These are phyloP conservation scores for Eruca vesicaria DNA, from an alignment of 441 rosid species.

Conservation along the genomic window DNA sequence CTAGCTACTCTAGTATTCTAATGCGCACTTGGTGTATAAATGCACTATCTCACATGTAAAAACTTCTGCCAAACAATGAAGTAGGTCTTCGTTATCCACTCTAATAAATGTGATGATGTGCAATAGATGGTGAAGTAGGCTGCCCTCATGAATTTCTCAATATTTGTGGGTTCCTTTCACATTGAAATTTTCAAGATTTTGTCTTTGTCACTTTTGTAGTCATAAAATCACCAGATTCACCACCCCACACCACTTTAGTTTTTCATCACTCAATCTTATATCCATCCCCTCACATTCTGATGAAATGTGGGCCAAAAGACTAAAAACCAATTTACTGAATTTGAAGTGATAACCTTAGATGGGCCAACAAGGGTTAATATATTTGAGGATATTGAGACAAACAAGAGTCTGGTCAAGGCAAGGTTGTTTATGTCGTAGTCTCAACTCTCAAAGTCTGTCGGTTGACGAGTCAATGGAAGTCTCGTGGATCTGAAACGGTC, in stretches of 20 bases:
- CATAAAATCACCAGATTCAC: neutral
- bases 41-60: conserved; percentile 23
- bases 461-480: conserved; percentile 23
- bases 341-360: neutral
- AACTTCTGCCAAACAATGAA: conserved; percentile 10
- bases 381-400: neutral
- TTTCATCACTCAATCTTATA: neutral
- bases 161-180: neutral
- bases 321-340: neutral
- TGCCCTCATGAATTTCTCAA: neutral
- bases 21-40: conserved; percentile 14
- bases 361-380: neutral
- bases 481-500: conserved; percentile 13
- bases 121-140: neutral
- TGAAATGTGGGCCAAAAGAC: neutral
- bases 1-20: conserved; percentile 13
- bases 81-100: neutral
- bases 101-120: neutral
- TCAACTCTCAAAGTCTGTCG: neutral
- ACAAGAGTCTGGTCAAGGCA: neutral
- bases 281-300: neutral
- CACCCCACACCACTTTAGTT: neutral
- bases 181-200: neutral
- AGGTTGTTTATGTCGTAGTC: neutral
- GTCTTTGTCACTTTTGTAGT: neutral